Evolutionary conservation across 2,329 filamentous ascomycete genomes (phyloP), one percentile per base, ranked within the genome.

Genomic region (Botrytis fabae): DNA sequence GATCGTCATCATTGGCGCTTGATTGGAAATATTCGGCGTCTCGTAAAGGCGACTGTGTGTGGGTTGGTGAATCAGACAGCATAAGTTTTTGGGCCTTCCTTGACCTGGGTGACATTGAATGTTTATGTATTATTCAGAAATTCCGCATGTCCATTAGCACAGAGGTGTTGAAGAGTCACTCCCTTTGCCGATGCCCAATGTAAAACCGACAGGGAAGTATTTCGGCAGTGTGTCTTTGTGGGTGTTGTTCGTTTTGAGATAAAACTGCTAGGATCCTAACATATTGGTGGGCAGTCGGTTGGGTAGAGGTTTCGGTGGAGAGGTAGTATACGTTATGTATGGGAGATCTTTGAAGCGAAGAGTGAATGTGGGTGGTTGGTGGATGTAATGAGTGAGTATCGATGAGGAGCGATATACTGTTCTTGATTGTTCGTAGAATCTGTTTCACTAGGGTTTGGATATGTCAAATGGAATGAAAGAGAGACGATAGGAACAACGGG

Each of bases 1-100:
- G 40, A 40, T 46, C 62, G 20, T 69, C 62, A 9, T 72, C 70
- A 69, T 69, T 69, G n/a, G 48, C 22, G 46, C 57, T 69, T 35
- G 70, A 69, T 40, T 32, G 25, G 3, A 32, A 72, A 35, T 69
- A 44, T 25, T 35, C 16, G 38, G 28, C 51, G 40, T 69, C 63
- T 72, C 63, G 35, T 25, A 40, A 65, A 44, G 59, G 46, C n/a
- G 69, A 51, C 38, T 54, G 32, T 51, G 60, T 63, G 35, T 54
- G 46, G 35, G 69, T 64, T 51, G 69, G 69, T 64, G 57, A 54
- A 48, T 65, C 69, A 71, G 60, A 42, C 16, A 63, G 44, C 62
- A 72, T 72, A 54, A 72, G 51, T 69, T 72, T 72, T 72, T 69
- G 63, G 62, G 44, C 54, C 63, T 72, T 72, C 28, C 51, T 69